phyloP scores from a whole-genome alignment of 805 yeast species.

The Nematodospora valgi region DNA sequence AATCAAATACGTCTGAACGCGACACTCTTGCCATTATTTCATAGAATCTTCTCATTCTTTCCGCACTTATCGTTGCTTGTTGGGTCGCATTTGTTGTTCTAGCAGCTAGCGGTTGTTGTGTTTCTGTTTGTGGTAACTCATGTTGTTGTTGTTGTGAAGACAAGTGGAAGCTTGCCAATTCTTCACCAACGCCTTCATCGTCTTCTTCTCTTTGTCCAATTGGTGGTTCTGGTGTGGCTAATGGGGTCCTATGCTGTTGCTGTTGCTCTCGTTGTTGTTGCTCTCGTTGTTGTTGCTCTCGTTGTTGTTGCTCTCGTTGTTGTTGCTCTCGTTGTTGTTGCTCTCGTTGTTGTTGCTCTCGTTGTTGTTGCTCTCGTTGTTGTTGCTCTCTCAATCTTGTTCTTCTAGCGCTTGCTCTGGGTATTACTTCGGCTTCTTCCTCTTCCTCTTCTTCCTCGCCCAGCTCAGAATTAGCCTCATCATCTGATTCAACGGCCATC shows the following conservation, averaged over 20 bases:
- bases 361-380: constrained; percentile 5
- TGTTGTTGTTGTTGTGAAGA: constrained; percentile 15
- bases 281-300: constrained; percentile 9
- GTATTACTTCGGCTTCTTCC: constrained; percentile 20
- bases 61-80: constrained; percentile 26
- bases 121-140: constrained; percentile 11
- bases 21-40: constrained; percentile 29
- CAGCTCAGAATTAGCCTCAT: constrained; percentile 30
- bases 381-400: constrained; percentile 12
- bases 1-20: constrained; percentile 30
- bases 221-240: constrained; percentile 7
- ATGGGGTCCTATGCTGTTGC: constrained; percentile 9
- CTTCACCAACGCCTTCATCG: constrained; percentile 20
- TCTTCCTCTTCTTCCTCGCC: constrained; percentile 28
- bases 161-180: constrained; percentile 28
- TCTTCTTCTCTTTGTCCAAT: constrained; percentile 12
- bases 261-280: constrained; percentile 7
- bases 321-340: constrained; percentile 14
- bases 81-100: constrained; percentile 14
- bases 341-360: constrained; percentile 12
- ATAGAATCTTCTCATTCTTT: constrained; percentile 29
- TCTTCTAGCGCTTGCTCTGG: constrained; percentile 17
- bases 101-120: constrained; percentile 24
- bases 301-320: constrained; percentile 17
- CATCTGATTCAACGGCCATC: constrained; percentile 20